Evolutionary conservation across 2,329 filamentous ascomycete species (phyloP).

Genomic region (Aspergillus uvarum): DNA sequence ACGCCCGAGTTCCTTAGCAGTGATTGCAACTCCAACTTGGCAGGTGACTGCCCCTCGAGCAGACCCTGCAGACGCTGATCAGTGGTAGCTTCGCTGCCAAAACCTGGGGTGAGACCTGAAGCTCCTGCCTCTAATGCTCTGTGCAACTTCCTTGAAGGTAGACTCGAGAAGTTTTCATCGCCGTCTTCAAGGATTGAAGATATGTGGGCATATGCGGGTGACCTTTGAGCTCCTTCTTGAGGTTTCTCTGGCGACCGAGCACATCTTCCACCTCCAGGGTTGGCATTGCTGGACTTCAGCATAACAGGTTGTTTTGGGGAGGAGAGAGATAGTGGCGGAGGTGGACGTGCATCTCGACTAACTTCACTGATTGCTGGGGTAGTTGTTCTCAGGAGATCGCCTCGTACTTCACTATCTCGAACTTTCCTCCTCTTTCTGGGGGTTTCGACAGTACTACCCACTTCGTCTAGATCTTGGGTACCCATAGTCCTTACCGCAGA

Average conservation of each 20-base stretch:
- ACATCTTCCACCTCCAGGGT: slow-evolving; percentile 16
- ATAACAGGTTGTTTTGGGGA: slow-evolving; percentile 10
- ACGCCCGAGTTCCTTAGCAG: not conserved
- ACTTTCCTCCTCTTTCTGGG: slow-evolving; percentile 38
- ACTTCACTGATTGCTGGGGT: not conserved
- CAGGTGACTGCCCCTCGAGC: slow-evolving; percentile 30
- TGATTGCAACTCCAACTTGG: slow-evolving; percentile 20
- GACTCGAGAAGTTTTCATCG: slow-evolving; percentile 26
- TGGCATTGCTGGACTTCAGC: slow-evolving; percentile 33
- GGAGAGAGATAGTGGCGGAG: not conserved
- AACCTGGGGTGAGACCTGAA: not conserved
- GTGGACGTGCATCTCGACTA: not conserved
- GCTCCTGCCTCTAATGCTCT: not conserved
- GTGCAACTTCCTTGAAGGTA: not conserved
- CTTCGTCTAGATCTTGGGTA: slow-evolving; percentile 61
- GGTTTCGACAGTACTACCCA: slow-evolving; percentile 42
- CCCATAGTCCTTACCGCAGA: slow-evolving; percentile 43
- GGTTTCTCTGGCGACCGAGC: slow-evolving; percentile 18
- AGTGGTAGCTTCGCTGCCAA: slow-evolving; percentile 5
- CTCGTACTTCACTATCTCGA: not conserved
- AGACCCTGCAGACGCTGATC: slow-evolving; percentile 33
- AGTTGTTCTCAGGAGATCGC: not conserved
- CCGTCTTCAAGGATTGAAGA: slow-evolving; percentile 53
- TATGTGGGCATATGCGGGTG: slow-evolving; percentile 38
- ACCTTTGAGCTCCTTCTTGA: slow-evolving; percentile 40